Evolutionary conservation across 83 land plant species (phyloP), one percentile per base, ranked within the genome.

Genomic region (Picea abies): DNA sequence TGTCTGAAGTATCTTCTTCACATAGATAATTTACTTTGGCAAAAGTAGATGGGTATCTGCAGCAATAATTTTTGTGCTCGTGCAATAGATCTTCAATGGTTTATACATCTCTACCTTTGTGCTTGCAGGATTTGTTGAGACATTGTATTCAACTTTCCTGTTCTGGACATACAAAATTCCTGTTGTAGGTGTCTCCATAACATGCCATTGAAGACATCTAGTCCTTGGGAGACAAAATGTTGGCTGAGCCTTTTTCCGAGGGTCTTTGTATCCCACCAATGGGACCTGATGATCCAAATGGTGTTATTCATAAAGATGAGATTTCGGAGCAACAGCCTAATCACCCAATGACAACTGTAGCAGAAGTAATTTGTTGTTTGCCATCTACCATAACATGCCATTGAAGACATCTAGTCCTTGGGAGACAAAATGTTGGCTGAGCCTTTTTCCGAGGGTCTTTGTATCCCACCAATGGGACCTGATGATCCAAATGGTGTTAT

Each of bases 381-480:
- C 80, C 80, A 78, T 60, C 63, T 58, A 26, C 39, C 41, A 29
- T 78, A 78, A 78, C 63, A 78, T 78, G 80, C 80, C 63, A 78
- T 14, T 78, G 63, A 60, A 60, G 61, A 19, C 44, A 49, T 20
- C 32, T 25, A 39, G 14, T 49, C 79, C 15, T 76, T 25, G 79
- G 60, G 60, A 76, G 41, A 78, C 39, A 58, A 78, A 15, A 78
- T 78, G 63, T 78, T 78, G 80, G 63, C 63, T 15, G 80, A 78
- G 56, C 63, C 80, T 14, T 78, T 78, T 78, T 78, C 80, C 3
- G 80, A 78, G 19, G 63, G 41, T 23, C 80, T 78, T 8, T 78
- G 80, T 19, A 78, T 78, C 63, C 39, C 80, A 25, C 58, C 80
- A 78, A 78, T 60, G 61, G 80, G n/a, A 78, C 63, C 80, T 78